Evolutionary conservation across 345 rosid species (phyloP).

Genomic region (Syzygium aromaticum): DNA sequence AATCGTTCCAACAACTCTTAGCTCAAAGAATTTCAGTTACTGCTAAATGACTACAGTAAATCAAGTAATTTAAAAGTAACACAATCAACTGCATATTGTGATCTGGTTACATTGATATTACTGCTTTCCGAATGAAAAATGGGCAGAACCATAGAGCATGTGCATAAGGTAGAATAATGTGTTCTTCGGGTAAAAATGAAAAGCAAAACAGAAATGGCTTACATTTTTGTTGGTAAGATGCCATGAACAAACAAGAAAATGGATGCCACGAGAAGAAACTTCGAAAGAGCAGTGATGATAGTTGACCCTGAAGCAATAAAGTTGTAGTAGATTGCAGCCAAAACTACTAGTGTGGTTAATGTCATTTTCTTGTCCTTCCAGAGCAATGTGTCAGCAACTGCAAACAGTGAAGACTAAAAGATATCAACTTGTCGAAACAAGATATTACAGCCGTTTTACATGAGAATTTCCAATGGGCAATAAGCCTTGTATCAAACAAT

Average conservation of each 20-base stretch:
- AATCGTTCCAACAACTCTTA: not conserved
- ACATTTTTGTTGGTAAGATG: constrained; percentile 73
- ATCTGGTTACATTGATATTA: not conserved
- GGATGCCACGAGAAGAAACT: constrained; percentile 45
- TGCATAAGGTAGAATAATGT: not conserved
- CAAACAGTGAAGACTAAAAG: constrained; percentile 10
- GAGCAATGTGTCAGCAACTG: constrained; percentile 86
- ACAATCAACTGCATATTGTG: not conserved
- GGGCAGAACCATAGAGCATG: not conserved
- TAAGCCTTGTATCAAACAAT: not conserved
- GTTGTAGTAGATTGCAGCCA: constrained; percentile 58
- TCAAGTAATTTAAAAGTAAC: not conserved
- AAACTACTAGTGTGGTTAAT: constrained; percentile 32
- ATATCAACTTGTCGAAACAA: not conserved
- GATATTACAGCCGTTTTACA: not conserved
- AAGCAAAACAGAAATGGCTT: constrained; percentile 1
- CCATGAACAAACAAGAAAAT: constrained; percentile 77
- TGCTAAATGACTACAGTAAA: not conserved
- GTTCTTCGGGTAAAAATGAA: not conserved
- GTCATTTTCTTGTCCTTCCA: constrained; percentile 79
- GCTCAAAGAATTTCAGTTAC: not conserved
- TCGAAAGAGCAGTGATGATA: constrained; percentile 49
- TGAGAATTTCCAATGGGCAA: not conserved
- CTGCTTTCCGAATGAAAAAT: not conserved
- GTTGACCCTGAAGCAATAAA: constrained; percentile 57